A percentile compares a stretch with the other conserved stretches of the same genome.
Evolutionary conservation across 352 stramenopile species (phyloP).

Genomic region (Pythium aphanidermatum): DNA sequence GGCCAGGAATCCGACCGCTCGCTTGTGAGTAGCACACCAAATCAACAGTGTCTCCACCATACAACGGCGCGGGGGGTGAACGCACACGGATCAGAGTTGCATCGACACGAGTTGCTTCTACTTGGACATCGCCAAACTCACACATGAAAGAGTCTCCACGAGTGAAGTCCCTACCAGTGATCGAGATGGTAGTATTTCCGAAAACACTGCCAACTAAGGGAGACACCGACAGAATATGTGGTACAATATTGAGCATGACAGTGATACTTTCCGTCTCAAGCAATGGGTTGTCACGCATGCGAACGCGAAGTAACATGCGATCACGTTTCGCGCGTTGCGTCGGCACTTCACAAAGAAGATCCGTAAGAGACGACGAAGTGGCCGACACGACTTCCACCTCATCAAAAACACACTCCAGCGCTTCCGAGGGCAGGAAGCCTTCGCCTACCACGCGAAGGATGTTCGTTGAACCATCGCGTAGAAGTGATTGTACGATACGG

Average conservation of each 20-base stretch:
- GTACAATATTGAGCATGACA: neutral
- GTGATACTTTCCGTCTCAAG: conserved; percentile 9
- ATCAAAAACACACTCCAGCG: conserved; percentile 15
- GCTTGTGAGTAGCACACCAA: conserved; percentile 7
- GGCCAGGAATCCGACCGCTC: neutral
- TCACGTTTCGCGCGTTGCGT: neutral
- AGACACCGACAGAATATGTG: neutral
- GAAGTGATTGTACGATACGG: neutral
- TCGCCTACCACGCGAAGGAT: conserved; percentile 5
- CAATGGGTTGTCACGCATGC: conserved; percentile 1
- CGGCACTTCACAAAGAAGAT: conserved; percentile 7
- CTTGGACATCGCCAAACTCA: conserved; percentile 5
- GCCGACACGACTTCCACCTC: neutral
- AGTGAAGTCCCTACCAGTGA: conserved; percentile 8
- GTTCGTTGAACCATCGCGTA: neutral
- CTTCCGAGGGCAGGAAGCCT: conserved; percentile 11
- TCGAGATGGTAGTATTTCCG: conserved; percentile 7
- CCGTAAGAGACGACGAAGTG: neutral
- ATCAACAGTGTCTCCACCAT: neutral
- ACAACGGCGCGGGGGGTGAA: neutral
- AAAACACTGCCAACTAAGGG: neutral
- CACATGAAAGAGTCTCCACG: neutral
- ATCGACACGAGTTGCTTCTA: conserved; percentile 5
- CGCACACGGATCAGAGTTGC: neutral
- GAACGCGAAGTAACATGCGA: conserved; percentile 4